Conservation (phyloP, 352 stramenopile genomes). For the Phytophthora pluvialis region DNA sequence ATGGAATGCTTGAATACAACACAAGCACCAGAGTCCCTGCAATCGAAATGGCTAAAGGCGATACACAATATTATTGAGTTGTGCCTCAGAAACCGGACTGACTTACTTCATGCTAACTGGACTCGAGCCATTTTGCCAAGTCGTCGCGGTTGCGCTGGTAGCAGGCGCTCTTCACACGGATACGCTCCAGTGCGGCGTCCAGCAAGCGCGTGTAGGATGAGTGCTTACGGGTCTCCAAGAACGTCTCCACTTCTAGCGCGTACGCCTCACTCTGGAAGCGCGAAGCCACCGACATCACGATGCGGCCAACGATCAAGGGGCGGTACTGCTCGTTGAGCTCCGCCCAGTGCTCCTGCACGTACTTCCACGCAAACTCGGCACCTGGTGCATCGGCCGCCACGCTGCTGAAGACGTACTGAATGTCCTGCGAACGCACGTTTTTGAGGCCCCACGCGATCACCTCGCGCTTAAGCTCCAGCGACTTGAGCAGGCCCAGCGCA, state of each 20-base stretch:
- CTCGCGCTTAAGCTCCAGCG: constrained; percentile 61
- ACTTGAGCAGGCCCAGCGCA: constrained; percentile 72
- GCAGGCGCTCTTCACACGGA: constrained; percentile 74
- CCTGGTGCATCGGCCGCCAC: constrained; percentile 68
- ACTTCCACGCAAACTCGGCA: constrained; percentile 67
- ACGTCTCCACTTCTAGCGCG: constrained; percentile 61
- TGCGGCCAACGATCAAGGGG: constrained; percentile 67
- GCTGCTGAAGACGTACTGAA: constrained; percentile 77
- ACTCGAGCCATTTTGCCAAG: constrained; percentile 62
- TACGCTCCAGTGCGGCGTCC: constrained; percentile 73
- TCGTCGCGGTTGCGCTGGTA: constrained; percentile 62
- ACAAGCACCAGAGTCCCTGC: no score
- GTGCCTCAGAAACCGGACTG: not conserved
- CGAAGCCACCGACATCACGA: constrained; percentile 63
- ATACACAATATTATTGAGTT: no score
- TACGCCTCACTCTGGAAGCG: constrained; percentile 71
- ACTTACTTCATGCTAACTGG: constrained; percentile 17
- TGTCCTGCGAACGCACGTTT: constrained; percentile 84
- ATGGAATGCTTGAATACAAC: no score
- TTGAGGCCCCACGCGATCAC: constrained; percentile 74
- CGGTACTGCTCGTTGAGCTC: constrained; percentile 72
- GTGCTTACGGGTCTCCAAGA: constrained; percentile 72
- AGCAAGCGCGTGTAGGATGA: constrained; percentile 69
- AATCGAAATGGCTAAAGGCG: no score
- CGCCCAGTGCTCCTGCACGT: constrained; percentile 75